phyloP scores from a whole-genome alignment of 1,139 yeast genomes.

The Suhomyces coccinellae region DNA sequence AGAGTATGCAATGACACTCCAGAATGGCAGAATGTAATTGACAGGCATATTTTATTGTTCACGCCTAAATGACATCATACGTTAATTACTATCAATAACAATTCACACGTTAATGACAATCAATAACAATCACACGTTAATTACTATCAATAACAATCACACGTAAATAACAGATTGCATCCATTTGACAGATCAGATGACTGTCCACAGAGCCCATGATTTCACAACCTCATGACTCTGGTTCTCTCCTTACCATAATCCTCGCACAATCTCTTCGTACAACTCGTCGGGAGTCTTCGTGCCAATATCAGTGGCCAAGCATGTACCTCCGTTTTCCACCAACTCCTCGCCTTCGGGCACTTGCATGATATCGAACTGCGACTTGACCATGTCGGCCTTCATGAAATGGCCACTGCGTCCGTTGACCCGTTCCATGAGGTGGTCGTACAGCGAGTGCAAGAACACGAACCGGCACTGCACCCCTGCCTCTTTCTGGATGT shows the following conservation, averaged over 20 bases:
- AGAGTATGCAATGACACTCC: too few relatives aligned
- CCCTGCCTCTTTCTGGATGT: conserved; percentile 39
- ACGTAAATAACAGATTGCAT: too few relatives aligned
- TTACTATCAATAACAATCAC: too few relatives aligned
- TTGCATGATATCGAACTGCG: conserved; percentile 75
- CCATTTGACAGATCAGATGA: too few relatives aligned
- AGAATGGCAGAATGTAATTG: too few relatives aligned
- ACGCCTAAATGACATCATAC: too few relatives aligned
- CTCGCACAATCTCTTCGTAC: conserved; percentile 15
- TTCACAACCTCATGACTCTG: too few relatives aligned
- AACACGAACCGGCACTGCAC: conserved; percentile 59
- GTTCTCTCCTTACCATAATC: background rate
- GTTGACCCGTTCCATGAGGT: conserved; percentile 58
- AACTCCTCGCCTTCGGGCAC: conserved; percentile 54
- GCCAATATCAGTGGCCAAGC: conserved; percentile 40
- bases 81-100: too few relatives aligned
- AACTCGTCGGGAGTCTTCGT: conserved; percentile 42
- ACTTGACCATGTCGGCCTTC: conserved; percentile 79
- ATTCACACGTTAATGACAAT: too few relatives aligned
- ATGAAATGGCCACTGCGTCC: conserved; percentile 75
- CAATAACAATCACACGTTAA: too few relatives aligned
- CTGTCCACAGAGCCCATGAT: too few relatives aligned
- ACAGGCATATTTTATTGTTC: too few relatives aligned
- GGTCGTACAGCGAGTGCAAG: conserved; percentile 63
- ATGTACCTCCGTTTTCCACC: conserved; percentile 39